Evolutionary conservation across 352 stramenopile species (phyloP), one percentile per base, ranked within the genome.

Genomic region (Detonula confervacea): DNA sequence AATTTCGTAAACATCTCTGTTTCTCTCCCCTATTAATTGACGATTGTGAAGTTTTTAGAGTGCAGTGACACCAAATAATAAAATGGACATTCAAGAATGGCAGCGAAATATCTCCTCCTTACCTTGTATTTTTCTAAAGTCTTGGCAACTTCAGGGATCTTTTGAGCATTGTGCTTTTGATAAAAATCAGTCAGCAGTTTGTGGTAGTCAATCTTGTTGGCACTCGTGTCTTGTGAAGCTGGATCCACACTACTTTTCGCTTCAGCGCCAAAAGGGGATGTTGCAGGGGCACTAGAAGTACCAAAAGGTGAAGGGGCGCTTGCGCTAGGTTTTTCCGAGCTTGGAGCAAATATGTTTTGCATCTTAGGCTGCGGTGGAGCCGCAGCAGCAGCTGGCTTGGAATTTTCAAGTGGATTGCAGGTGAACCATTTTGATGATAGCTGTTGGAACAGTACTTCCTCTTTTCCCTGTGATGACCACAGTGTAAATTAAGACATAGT

Each of bases 111-210:
- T 22, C 66, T 54, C 25, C 12, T 39, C 55, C 33, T 66, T 37
- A 79, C 55, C 68, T 81, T 81, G 44, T 86, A 86, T 57, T 82
- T 86, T 37, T 57, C 44, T 20, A 86, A 67, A 16, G 47, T 82
- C 16, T 72, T 66, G 7, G 14, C 37, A 47, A 86, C 68, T 33
- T 86, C 66, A 55, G 64, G 46, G 24, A 86, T 60, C 65, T 86
- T 86, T 39, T 60, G 22, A n/a, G 78, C 30, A 52, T 86, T 86
- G 49, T 86, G 67, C 39, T 79, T 82, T 51, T 86, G 51, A 55
- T 82, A 86, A 54, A 86, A 86, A 37, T 81, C 72, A 42, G 73
- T 77, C n/a, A 85, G 59, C 20, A 85, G 62, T 16, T 64, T 65
- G 24, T 64, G 52, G 49, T 85, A 85, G 56, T 85, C 77, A 55